These are phyloP conservation scores for Penicillium thymicola DNA, from an alignment of 2,329 filamentous ascomycete genomes.

Conservation along the genomic window DNA sequence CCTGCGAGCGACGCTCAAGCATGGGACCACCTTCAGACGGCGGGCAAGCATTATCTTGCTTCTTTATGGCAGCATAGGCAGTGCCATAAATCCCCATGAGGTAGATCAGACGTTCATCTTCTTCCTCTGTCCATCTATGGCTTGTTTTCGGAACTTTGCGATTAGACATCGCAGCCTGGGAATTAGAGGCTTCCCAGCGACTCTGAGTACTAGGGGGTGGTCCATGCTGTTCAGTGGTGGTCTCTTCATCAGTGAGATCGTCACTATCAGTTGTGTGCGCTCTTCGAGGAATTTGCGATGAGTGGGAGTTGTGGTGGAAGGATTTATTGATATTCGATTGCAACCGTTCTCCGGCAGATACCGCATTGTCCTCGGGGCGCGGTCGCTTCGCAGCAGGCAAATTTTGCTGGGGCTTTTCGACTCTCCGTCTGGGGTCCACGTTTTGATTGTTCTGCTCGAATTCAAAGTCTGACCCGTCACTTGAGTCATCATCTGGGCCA, in stretches of 20 bases:
- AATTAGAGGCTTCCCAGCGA: background rate
- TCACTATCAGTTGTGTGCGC: background rate
- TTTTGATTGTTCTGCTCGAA: slow-evolving; percentile 44
- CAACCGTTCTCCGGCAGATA: slow-evolving; percentile 3
- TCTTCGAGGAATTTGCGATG: background rate
- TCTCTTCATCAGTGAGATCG: background rate
- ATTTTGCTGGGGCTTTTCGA: slow-evolving; percentile 25
- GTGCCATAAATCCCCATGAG: slow-evolving; percentile 48
- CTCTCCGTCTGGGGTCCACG: slow-evolving; percentile 32
- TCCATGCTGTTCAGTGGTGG: background rate
- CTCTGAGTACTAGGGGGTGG: background rate
- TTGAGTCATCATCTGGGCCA: slow-evolving; percentile 37
- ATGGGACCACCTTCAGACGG: slow-evolving; percentile 27
- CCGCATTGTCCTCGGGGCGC: background rate
- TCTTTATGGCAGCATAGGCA: slow-evolving; percentile 48
- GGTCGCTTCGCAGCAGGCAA: slow-evolving; percentile 8
- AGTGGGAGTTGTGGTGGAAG: background rate
- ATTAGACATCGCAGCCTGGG: background rate
- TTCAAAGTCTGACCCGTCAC: slow-evolving; percentile 18
- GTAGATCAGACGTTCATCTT: slow-evolving; percentile 46
- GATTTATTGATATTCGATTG: background rate
- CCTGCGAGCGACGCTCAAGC: slow-evolving; percentile 46
- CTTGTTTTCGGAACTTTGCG: background rate
- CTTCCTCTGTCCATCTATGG: slow-evolving; percentile 37
- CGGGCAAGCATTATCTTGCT: slow-evolving; percentile 30